Base-by-base conservation (phyloP, 768 basidiomycete species). In the Hygrocybe coccinea region DNA sequence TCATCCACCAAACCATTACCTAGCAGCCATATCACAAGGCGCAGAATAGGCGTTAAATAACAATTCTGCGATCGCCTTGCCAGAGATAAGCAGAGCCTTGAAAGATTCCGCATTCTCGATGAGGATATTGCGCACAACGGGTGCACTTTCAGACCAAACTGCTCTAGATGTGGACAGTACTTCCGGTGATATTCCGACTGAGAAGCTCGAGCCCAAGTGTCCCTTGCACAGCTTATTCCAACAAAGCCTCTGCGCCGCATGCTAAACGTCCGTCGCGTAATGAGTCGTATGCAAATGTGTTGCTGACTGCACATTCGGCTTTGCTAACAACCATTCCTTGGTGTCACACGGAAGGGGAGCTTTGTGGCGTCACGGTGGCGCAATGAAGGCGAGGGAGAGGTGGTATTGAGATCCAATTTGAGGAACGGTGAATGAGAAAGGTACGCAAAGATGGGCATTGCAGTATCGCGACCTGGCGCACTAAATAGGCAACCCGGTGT, bases 221-320 rank as follows among this genome's bases (percentile, higher is more conserved):
- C 83, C 1, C 95, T 95, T 0, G 91, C 94, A 62, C 91, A 94
- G 68, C 89, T 91, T 66, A 99, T 91, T 76, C 98, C 95, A 70
- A 98, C 95, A 37, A 99, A 76, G 1, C 83, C 83, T 98, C 95
- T 36, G 80, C 82, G 1, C 95, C 95, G 63, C 94, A 97, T 89
- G 82, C 62, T 83, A 74, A 7, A 95, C 90, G 14, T 17, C 85
- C 79, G 22, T 89, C 80, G 6, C 74, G 72, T 22, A 95, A 72
- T 2, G 87, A 86, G n/a, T n/a, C n/a, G 48, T 82, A 74, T 0
- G 89, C 93, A 64, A 95, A 97, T 0, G 89, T 84, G 5, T 74
- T 68, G 0, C 95, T 97, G 21, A 99, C 81, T 62, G 85, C 84
- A 47, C 74, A 83, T 56, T 86, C 86, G 8, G 93, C 88, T 34